A percentile compares a stretch with the other conserved stretches of the same genome.
Evolutionary conservation across 768 basidiomycete genomes (phyloP).

Genomic region (Coprinellus micaceus): DNA sequence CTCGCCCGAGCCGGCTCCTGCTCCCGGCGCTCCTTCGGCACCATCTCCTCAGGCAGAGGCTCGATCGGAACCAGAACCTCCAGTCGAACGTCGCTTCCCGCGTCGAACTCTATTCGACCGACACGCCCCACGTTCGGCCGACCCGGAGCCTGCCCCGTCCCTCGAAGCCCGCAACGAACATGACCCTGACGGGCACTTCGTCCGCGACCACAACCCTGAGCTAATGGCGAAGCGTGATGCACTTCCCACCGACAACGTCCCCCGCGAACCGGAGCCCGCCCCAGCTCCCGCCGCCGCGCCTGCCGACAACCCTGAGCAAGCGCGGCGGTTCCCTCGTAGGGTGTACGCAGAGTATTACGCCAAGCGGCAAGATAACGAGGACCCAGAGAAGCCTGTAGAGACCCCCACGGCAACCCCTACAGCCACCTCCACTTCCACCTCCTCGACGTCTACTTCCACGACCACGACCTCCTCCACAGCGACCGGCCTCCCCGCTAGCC

Average conservation of each 20-base stretch:
- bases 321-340: background rate
- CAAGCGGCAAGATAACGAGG: conserved; percentile 7
- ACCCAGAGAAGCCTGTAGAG: background rate
- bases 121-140: background rate
- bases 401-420: background rate
- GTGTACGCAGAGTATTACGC: conserved; percentile 10
- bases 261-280: conserved; percentile 5
- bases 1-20: conserved; percentile 1
- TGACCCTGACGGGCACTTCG: conserved; percentile 1
- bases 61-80: background rate
- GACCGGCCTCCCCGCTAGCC: too few relatives aligned
- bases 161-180: conserved; percentile 4
- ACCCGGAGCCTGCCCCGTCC: conserved; percentile 5
- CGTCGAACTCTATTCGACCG: background rate
- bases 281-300: background rate
- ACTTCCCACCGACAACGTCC: conserved; percentile 1
- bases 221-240: background rate
- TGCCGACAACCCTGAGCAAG: background rate
- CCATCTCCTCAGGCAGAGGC: background rate
- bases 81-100: background rate
- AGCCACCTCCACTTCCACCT: background rate
- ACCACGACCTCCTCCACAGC: background rate
- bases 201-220: conserved; percentile 2
- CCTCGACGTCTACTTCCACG: background rate
- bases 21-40: conserved; percentile 3